Conservation (phyloP, 1,284 basidiomycete species). For the Trichosporon faecale region DNA sequence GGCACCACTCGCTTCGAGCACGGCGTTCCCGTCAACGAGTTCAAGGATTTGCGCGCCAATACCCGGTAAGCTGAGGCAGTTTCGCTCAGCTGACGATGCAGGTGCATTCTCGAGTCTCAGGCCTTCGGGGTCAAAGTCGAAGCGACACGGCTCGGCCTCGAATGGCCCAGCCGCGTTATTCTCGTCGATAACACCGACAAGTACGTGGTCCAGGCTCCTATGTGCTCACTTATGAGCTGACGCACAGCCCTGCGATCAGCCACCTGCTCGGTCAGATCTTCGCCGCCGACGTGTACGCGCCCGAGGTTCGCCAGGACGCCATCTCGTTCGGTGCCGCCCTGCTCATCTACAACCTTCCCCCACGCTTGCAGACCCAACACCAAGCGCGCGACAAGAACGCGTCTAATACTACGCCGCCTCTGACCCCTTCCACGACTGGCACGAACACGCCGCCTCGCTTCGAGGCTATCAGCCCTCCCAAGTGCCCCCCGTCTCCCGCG, state of each 20-base stretch:
- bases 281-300: slow-evolving; percentile 7
- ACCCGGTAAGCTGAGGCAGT: neutral
- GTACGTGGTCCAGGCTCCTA: neutral
- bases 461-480: neutral
- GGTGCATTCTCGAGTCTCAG: slow-evolving; percentile 18
- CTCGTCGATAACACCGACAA: slow-evolving; percentile 13
- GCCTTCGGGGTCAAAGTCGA: neutral
- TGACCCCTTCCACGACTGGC: neutral
- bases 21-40: slow-evolving; percentile 14
- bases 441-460: neutral
- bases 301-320: neutral
- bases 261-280: slow-evolving; percentile 17
- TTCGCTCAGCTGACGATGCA: neutral
- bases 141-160: neutral
- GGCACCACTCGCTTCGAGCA: slow-evolving; percentile 20
- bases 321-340: neutral
- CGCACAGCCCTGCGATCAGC: slow-evolving; percentile 12
- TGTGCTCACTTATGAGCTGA: neutral
- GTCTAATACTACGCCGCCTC: neutral
- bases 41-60: slow-evolving; percentile 18
- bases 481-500: slow-evolving; percentile 1
- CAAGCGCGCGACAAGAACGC: neutral
- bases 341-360: neutral
- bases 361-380: neutral
- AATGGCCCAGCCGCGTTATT: slow-evolving; percentile 8